Evolutionary conservation across 257 asterid genomes (phyloP).

Genomic region (Penstemon newberryi): DNA sequence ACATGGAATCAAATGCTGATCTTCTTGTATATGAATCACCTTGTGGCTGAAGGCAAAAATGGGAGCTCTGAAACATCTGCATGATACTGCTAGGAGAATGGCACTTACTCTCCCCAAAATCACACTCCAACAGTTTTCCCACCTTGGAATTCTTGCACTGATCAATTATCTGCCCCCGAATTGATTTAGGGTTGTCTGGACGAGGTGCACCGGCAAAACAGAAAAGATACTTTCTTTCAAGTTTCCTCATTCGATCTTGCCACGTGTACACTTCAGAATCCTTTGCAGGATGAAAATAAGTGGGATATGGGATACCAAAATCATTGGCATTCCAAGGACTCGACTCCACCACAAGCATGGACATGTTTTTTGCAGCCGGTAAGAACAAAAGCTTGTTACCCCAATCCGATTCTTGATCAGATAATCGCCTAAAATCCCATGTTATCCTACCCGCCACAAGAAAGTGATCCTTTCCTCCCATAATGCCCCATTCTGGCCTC

Average conservation of each 20-base stretch:
- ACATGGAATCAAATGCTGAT: slow-evolving; percentile 83
- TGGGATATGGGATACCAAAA: slow-evolving; percentile 83
- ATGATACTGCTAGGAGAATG: slow-evolving; percentile 79
- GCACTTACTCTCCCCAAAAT: slow-evolving; percentile 73
- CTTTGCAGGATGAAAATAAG: slow-evolving; percentile 77
- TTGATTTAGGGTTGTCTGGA: slow-evolving; percentile 63
- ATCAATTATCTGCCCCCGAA: slow-evolving; percentile 66
- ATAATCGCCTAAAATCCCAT: slow-evolving; percentile 80
- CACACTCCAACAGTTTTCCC: slow-evolving; percentile 69
- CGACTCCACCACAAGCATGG: slow-evolving; percentile 85
- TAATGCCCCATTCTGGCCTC: slow-evolving; percentile 75
- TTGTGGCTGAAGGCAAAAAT: slow-evolving; percentile 83
- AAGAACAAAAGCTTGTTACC: slow-evolving; percentile 78
- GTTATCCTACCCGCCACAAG: slow-evolving; percentile 90
- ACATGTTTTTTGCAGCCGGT: slow-evolving; percentile 80
- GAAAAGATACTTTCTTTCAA: slow-evolving; percentile 61
- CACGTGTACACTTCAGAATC: slow-evolving; percentile 64
- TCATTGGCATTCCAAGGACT: slow-evolving; percentile 87
- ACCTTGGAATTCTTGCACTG: slow-evolving; percentile 65
- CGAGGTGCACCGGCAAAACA: slow-evolving; percentile 96
- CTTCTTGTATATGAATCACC: slow-evolving; percentile 90
- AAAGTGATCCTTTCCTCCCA: slow-evolving; percentile 93
- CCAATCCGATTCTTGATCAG: slow-evolving; percentile 66
- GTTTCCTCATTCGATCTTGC: slow-evolving; percentile 77
- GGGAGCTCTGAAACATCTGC: slow-evolving; percentile 84